Percentiles rank a stretch among this genome's conserved stretches.
Evolutionary conservation across 768 basidiomycete genomes (phyloP).

Genomic region (Boletus huronensis): DNA sequence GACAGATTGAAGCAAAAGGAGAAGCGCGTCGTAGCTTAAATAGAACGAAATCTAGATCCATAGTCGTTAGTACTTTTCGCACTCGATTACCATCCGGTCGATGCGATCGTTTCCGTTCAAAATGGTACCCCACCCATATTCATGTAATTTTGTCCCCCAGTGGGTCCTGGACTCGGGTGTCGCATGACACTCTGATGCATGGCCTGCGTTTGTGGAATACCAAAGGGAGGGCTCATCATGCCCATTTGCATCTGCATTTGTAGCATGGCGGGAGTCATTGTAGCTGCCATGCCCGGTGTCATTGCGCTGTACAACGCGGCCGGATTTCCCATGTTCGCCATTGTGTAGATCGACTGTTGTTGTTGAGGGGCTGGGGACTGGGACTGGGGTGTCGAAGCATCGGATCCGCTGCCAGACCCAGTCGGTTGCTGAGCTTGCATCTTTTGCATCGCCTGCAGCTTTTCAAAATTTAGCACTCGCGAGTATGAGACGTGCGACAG

Average conservation of each 20-base stretch:
- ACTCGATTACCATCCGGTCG: not conserved
- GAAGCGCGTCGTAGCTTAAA: slow-evolving; percentile 6
- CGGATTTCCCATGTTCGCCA: slow-evolving; percentile 41
- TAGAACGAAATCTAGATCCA: slow-evolving; percentile 28
- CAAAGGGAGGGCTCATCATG: slow-evolving; percentile 47
- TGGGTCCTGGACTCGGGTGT: slow-evolving; percentile 66
- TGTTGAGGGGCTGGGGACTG: slow-evolving; percentile 40
- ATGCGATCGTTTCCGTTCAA: slow-evolving; percentile 20
- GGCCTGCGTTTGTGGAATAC: slow-evolving; percentile 58
- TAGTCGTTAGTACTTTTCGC: slow-evolving; percentile 12
- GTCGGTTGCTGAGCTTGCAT: slow-evolving; percentile 35
- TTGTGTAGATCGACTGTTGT: slow-evolving; percentile 49
- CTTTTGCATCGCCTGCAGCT: slow-evolving; percentile 89
- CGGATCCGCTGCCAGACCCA: slow-evolving; percentile 27
- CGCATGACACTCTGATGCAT: slow-evolving; percentile 87
- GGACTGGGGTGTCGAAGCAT: slow-evolving; percentile 31
- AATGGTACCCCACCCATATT: slow-evolving; percentile 36
- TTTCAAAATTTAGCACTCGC: slow-evolving; percentile 9
- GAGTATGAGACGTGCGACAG: not conserved
- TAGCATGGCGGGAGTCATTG: slow-evolving; percentile 32
- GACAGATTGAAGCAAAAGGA: slow-evolving; percentile 17
- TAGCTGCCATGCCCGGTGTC: slow-evolving; percentile 29
- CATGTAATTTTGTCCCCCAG: slow-evolving; percentile 44
- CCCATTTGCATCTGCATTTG: slow-evolving; percentile 51
- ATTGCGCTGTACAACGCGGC: slow-evolving; percentile 38